Evolutionary conservation across 768 basidiomycete species (phyloP).

Genomic region (Pulveroboletus ravenelii): DNA sequence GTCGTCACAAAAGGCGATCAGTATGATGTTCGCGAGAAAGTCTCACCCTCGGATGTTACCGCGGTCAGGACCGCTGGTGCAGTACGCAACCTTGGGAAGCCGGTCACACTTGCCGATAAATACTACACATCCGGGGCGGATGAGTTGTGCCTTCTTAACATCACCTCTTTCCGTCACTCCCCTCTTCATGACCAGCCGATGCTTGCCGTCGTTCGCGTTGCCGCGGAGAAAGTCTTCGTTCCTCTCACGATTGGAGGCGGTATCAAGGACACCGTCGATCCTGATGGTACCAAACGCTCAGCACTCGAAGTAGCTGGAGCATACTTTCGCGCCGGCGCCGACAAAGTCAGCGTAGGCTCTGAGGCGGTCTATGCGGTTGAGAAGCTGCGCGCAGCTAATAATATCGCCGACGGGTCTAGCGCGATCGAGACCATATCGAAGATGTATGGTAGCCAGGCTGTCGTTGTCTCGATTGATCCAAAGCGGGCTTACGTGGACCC

Average conservation of each 20-base stretch:
- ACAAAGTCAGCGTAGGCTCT: slow-evolving; percentile 96
- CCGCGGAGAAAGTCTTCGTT: slow-evolving; percentile 88
- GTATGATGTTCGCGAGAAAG: slow-evolving; percentile 93
- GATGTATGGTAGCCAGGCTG: slow-evolving; percentile 92
- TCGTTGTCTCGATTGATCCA: slow-evolving; percentile 97
- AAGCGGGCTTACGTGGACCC: slow-evolving; percentile 75
- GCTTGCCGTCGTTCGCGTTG: slow-evolving; percentile 89
- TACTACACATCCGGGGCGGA: slow-evolving; percentile 91
- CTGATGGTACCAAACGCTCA: slow-evolving; percentile 81
- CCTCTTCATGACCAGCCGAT: slow-evolving; percentile 96
- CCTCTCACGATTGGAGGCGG: slow-evolving; percentile 99
- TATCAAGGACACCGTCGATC: slow-evolving; percentile 93
- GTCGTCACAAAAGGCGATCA: slow-evolving; percentile 99
- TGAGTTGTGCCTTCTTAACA: slow-evolving; percentile 96
- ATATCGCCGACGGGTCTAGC: slow-evolving; percentile 63
- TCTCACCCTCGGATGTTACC: slow-evolving; percentile 18
- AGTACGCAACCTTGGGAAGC: slow-evolving; percentile 97
- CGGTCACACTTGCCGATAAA: slow-evolving; percentile 80
- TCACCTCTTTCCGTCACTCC: slow-evolving; percentile 97
- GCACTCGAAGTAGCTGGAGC: slow-evolving; percentile 93
- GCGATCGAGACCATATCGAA: slow-evolving; percentile 90
- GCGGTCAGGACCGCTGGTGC: slow-evolving; percentile 54
- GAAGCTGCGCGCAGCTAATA: slow-evolving; percentile 51
- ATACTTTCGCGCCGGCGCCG: slow-evolving; percentile 96
- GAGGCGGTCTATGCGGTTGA: slow-evolving; percentile 96